Evolutionary conservation across 2,329 filamentous ascomycete genomes (phyloP).

Genomic region (Colletotrichum lini): DNA sequence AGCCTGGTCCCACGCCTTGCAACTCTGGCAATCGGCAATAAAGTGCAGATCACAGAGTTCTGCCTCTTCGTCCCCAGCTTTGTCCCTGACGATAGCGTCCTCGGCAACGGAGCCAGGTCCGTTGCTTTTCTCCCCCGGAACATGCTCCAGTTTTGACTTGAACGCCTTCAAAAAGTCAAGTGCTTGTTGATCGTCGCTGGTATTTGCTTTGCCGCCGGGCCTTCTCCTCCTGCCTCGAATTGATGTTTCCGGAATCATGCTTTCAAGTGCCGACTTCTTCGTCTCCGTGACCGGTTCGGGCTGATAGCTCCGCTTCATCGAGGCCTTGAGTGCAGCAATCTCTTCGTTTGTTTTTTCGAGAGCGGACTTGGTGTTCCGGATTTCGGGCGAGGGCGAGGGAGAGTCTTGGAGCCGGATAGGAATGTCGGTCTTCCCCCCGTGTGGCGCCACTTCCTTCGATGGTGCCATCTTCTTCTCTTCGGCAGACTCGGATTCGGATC

Average conservation of each 20-base stretch:
- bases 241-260: conserved; percentile 81
- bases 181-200: conserved; percentile 73
- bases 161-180: conserved; percentile 84
- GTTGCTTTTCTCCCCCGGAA: conserved; percentile 56
- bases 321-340: conserved; percentile 84
- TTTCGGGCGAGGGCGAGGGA: conserved; percentile 54
- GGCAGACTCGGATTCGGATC: neutral
- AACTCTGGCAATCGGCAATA: conserved; percentile 95
- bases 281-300: conserved; percentile 67
- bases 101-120: conserved; percentile 43
- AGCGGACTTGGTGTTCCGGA: conserved; percentile 60
- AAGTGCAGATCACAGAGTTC: conserved; percentile 94
- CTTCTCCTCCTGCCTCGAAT: conserved; percentile 79
- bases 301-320: conserved; percentile 78
- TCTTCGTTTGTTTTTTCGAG: conserved; percentile 83
- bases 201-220: conserved; percentile 67
- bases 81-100: conserved; percentile 45
- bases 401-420: conserved; percentile 44
- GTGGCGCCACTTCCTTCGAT: conserved; percentile 44
- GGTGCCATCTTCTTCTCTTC: conserved; percentile 44
- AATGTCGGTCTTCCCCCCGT: conserved; percentile 11
- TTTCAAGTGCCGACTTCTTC: conserved; percentile 78
- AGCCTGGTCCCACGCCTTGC: conserved; percentile 83
- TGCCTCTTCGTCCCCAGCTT: conserved; percentile 75
- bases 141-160: conserved; percentile 79